Conservation (phyloP, 805 yeast species). For the Sungouiozyma intestinalis region DNA sequence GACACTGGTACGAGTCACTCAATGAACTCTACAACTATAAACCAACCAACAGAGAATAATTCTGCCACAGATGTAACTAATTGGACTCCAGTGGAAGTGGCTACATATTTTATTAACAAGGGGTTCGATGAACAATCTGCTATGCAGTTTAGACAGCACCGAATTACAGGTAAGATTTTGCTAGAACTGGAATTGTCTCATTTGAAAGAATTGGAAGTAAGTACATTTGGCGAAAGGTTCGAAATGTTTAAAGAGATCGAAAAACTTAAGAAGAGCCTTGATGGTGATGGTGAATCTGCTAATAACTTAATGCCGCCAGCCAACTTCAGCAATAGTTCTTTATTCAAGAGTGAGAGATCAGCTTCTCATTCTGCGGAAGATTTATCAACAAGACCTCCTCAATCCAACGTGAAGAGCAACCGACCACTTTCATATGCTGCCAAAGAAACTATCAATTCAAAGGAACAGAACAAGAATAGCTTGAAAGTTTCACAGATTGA, state of each 20-base stretch:
- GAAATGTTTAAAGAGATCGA: constrained; percentile 87
- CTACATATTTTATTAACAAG: constrained; percentile 56
- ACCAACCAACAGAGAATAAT: not conserved
- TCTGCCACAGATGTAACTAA: constrained; percentile 31
- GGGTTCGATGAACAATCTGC: constrained; percentile 73
- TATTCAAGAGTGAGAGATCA: constrained; percentile 10
- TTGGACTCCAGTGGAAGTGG: constrained; percentile 87
- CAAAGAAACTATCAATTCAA: not conserved
- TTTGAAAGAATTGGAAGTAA: constrained; percentile 83
- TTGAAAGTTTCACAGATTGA: not conserved
- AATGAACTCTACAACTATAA: not conserved
- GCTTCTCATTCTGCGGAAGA: constrained; percentile 18
- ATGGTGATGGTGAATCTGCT: constrained; percentile 1
- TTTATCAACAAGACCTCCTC: constrained; percentile 4
- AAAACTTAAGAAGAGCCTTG: constrained; percentile 31
- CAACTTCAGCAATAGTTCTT: constrained; percentile 11
- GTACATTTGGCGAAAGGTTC: constrained; percentile 90
- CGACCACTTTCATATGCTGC: constrained; percentile 5
- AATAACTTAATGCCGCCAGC: constrained; percentile 35
- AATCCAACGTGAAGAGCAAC: constrained; percentile 2
- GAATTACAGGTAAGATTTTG: constrained; percentile 77
- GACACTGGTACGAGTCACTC: not conserved
- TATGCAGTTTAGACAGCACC: constrained; percentile 73
- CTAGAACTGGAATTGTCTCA: constrained; percentile 77
- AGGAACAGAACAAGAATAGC: constrained; percentile 8